Evolutionary conservation across 1,139 yeast genomes (phyloP).

Genomic region (Hansenula lynferdii): DNA sequence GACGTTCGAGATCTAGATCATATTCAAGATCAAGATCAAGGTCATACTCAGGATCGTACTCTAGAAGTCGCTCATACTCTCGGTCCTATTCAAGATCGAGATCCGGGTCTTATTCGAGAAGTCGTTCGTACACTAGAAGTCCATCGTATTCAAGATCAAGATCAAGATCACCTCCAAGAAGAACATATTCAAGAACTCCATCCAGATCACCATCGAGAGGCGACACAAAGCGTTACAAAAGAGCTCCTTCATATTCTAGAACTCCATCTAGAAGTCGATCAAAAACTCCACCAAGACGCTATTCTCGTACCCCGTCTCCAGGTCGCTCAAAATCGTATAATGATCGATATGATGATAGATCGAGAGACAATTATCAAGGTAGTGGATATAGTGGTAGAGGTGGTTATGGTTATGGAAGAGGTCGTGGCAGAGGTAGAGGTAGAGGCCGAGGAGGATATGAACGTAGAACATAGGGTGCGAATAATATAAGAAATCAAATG

Average conservation of each 20-base stretch:
- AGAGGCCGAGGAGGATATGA: conserved; percentile 4
- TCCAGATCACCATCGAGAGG: conserved; percentile 4
- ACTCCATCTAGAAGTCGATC: neutral
- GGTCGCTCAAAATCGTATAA: neutral
- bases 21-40: conserved; percentile 12
- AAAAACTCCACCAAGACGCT: neutral
- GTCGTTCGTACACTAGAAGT: neutral
- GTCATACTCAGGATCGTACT: conserved; percentile 20
- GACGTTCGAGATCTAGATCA: conserved; percentile 19
- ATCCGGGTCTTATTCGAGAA: conserved; percentile 6
- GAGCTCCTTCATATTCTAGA: neutral
- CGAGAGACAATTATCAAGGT: neutral
- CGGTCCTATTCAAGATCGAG: conserved; percentile 9
- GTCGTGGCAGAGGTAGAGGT: conserved; percentile 1
- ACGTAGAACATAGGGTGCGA: too few species aligned
- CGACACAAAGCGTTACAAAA: too few species aligned
- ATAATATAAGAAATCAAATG: too few species aligned
- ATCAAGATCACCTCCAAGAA: conserved; percentile 5
- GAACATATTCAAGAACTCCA: neutral
- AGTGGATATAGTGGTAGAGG: conserved; percentile 2
- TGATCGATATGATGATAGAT: neutral
- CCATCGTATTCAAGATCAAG: conserved; percentile 7
- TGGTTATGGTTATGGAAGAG: conserved; percentile 1
- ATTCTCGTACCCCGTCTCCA: neutral
- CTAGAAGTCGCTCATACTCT: conserved; percentile 9